These are phyloP conservation scores for Plasmodium gonderi DNA, from an alignment of 169 alveolate species.

Conservation along the genomic window DNA sequence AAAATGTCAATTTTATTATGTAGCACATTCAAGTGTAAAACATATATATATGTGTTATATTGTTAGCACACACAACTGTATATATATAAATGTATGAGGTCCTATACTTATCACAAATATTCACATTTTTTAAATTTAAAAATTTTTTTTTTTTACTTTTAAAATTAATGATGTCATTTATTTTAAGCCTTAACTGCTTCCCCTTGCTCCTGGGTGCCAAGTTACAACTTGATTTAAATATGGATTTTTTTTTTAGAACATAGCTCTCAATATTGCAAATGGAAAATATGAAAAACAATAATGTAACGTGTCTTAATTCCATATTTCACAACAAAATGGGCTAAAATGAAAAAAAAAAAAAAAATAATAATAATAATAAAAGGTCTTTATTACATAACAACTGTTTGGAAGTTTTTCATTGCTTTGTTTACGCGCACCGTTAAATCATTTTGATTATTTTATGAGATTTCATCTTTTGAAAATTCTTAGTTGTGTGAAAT, in stretches of 20 bases:
- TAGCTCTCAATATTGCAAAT: conserved; percentile 10
- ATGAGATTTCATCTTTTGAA: neutral
- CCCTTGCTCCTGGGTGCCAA: neutral
- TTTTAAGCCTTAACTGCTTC: conserved; percentile 16
- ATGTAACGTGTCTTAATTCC: conserved; percentile 25
- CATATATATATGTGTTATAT: neutral
- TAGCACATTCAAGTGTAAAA: neutral
- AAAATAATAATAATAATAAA: neutral
- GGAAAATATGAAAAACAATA: conserved; percentile 27
- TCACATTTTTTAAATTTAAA: neutral
- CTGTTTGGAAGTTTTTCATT: neutral
- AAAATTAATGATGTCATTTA: conserved; percentile 50
- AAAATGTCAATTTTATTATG: neutral
- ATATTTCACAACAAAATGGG: conserved; percentile 5
- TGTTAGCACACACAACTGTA: neutral
- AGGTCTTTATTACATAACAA: neutral
- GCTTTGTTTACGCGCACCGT: neutral
- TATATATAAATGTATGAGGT: neutral
- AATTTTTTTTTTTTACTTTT: conserved; percentile 17
- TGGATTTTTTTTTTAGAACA: conserved; percentile 17
- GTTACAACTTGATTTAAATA: neutral
- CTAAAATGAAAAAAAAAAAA: neutral
- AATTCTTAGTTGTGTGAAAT: neutral
- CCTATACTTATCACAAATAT: neutral
- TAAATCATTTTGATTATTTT: neutral